These are phyloP conservation scores for Macrocystidia cucumis DNA, from an alignment of 1,284 basidiomycete genomes.

Conservation along the genomic window DNA sequence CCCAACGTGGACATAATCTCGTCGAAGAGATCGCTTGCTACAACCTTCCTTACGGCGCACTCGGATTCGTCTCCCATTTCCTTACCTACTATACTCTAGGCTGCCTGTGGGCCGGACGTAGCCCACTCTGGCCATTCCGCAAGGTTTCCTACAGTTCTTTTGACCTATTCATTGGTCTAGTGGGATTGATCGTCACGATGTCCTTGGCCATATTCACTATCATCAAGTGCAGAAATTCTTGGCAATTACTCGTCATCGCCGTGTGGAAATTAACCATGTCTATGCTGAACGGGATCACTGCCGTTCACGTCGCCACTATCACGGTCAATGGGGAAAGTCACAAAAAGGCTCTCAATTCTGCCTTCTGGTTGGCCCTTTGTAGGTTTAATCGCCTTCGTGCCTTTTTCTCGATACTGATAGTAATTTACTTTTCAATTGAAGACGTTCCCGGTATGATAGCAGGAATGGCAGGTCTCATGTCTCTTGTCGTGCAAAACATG, in stretches of 20 bases:
- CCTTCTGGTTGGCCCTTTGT: constrained; percentile 17
- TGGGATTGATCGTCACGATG: constrained; percentile 14
- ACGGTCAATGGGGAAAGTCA: neutral
- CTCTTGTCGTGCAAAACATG: constrained; percentile 1
- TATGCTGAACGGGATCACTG: constrained; percentile 3
- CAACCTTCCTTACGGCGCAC: constrained; percentile 19
- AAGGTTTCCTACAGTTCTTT: constrained; percentile 14
- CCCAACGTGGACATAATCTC: constrained; percentile 2
- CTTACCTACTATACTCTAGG: constrained; percentile 20
- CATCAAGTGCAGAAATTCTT: constrained; percentile 1
- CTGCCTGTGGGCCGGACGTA: constrained; percentile 18
- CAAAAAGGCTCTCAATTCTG: constrained; percentile 6
- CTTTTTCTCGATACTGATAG: too few species aligned
- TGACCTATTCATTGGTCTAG: constrained; percentile 16
- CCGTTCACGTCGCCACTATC: neutral
- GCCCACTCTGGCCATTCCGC: constrained; percentile 19
- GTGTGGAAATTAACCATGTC: constrained; percentile 5
- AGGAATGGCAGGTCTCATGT: constrained; percentile 5
- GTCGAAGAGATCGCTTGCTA: constrained; percentile 19
- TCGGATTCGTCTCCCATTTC: constrained; percentile 20
- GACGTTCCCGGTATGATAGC: constrained; percentile 6
- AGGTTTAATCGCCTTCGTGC: too few species aligned
- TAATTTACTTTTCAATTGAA: neutral
- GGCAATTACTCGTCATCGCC: constrained; percentile 3
- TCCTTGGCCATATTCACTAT: constrained; percentile 6